Evolutionary conservation across 179 eudicot genomes (phyloP).

Genomic region (Spergularia azorica): DNA sequence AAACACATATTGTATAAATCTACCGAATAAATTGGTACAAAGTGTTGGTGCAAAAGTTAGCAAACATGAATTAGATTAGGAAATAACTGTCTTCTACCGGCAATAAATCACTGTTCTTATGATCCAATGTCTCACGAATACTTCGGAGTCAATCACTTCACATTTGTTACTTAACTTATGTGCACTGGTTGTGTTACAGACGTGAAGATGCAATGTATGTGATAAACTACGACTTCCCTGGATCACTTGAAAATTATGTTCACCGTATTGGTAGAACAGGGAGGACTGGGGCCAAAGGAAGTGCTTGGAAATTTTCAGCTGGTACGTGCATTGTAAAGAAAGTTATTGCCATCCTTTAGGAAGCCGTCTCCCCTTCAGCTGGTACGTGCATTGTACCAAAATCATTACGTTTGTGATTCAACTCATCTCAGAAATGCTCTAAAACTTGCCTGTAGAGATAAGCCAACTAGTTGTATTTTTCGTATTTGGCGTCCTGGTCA

Average conservation of each 20-base stretch:
- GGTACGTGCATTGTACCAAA: conserved; percentile 33
- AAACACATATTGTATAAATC: too few relatives aligned
- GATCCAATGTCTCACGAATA: too few relatives aligned
- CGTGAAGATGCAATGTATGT: conserved; percentile 95
- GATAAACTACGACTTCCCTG: conserved; percentile 90
- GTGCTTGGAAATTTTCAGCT: conserved; percentile 89
- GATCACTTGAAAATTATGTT: conserved; percentile 92
- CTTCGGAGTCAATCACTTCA: not conserved
- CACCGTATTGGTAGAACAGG: conserved; percentile 99
- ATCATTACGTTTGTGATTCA: not conserved
- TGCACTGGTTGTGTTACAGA: conserved; percentile 42
- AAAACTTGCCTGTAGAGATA: not conserved
- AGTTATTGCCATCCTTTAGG: conserved; percentile 80
- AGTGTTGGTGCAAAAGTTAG: too few relatives aligned
- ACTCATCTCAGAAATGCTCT: not conserved
- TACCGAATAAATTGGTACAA: too few relatives aligned
- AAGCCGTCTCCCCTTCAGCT: conserved; percentile 66
- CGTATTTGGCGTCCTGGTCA: too few relatives aligned
- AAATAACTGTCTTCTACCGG: too few relatives aligned
- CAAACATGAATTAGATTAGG: too few relatives aligned
- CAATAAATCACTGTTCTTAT: too few relatives aligned
- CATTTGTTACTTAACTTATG: not conserved
- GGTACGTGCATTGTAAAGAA: conserved; percentile 82
- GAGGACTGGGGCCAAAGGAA: conserved; percentile 97
- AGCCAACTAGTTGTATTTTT: too few relatives aligned